A percentile compares a stretch with the other conserved stretches of the same genome.
Conservation (phyloP, 441 rosid species). For the Isatis lusitanica region DNA sequence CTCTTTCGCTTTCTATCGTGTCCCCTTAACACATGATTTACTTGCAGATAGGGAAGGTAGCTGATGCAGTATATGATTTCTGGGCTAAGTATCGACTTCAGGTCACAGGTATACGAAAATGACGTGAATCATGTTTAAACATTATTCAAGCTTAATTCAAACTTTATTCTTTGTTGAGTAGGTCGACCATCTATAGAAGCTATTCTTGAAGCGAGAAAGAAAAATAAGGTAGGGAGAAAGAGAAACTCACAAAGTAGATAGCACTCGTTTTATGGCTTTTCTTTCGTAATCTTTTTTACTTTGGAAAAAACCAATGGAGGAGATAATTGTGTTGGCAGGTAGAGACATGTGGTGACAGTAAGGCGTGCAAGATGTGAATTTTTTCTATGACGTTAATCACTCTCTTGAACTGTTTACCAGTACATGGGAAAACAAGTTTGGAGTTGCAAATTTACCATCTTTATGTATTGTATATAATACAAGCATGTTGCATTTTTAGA, state of each 20-base stretch:
- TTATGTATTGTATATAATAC: no score
- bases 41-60: constrained; percentile 65
- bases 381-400: neutral
- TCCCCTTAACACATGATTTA: neutral
- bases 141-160: neutral
- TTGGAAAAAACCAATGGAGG: neutral
- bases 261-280: neutral
- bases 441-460: neutral
- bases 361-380: constrained; percentile 56
- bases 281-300: neutral
- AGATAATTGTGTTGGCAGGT: constrained; percentile 43
- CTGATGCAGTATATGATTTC: constrained; percentile 65
- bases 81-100: constrained; percentile 93
- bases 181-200: constrained; percentile 77
- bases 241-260: neutral
- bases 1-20: neutral
- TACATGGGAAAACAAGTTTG: neutral
- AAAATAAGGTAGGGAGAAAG: constrained; percentile 52
- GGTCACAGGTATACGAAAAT: constrained; percentile 51
- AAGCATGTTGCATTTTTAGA: no score
- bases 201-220: constrained; percentile 68
- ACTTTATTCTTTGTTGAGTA: constrained; percentile 34
- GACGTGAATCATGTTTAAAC: neutral
- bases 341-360: constrained; percentile 50
- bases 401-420: no score